Conservation (phyloP, 306 rosid genomes). For the Datisca glomerata region DNA sequence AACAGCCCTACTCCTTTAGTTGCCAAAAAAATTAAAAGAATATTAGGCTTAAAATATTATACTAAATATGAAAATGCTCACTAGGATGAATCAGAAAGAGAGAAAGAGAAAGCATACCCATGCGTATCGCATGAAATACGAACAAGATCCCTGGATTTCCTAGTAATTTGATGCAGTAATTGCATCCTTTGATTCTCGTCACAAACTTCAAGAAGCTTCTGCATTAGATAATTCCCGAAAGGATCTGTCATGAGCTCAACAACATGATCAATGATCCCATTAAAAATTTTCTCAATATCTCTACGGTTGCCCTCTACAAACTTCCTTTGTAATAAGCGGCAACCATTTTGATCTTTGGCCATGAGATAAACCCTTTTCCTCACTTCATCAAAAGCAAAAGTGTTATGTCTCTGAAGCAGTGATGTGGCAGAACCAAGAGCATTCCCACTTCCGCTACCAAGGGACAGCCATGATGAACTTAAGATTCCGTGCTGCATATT, state of each 20-base stretch:
- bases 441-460: constrained; percentile 8
- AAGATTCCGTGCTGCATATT: constrained; percentile 15
- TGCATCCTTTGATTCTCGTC: constrained; percentile 33
- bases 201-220: constrained; percentile 56
- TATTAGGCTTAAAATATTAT: neutral
- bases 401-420: constrained; percentile 21
- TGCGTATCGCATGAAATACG: constrained; percentile 46
- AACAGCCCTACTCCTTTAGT: constrained; percentile 46
- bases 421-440: constrained; percentile 19
- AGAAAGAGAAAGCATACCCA: constrained; percentile 32
- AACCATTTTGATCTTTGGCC: constrained; percentile 56
- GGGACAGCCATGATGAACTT: constrained; percentile 9
- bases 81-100: constrained; percentile 3
- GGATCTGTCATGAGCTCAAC: constrained; percentile 54
- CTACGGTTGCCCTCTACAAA: constrained; percentile 25
- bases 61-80: neutral
- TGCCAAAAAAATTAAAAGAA: constrained; percentile 6
- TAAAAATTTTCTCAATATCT: constrained; percentile 29
- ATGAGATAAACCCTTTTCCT: constrained; percentile 29
- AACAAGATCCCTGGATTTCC: constrained; percentile 27
- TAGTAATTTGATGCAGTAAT: constrained; percentile 26
- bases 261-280: constrained; percentile 31
- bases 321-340: constrained; percentile 46
- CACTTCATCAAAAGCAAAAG: constrained; percentile 35
- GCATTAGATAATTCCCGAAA: constrained; percentile 50